Evolutionary conservation across 352 stramenopile genomes (phyloP).

Genomic region (Phytophthora fragariaefolia): DNA sequence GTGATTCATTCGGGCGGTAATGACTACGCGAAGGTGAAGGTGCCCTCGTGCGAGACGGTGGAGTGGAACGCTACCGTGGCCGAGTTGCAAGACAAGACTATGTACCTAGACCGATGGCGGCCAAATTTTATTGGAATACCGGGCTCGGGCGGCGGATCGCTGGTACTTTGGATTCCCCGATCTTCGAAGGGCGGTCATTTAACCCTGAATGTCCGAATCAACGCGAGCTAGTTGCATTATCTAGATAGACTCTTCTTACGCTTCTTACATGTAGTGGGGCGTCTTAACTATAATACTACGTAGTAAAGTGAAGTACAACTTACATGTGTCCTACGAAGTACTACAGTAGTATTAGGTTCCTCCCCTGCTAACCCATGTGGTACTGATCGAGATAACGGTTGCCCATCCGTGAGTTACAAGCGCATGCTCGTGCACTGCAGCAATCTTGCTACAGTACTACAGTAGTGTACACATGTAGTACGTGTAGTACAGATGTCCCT

Average conservation of each 20-base stretch:
- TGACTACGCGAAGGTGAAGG: conserved; percentile 38
- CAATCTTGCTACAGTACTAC: too few species aligned
- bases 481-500: too few species aligned
- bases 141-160: conserved; percentile 37
- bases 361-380: too few species aligned
- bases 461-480: too few species aligned
- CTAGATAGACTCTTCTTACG: conserved; percentile 6
- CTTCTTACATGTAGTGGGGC: too few species aligned
- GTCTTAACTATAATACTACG: too few species aligned
- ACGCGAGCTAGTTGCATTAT: conserved; percentile 42
- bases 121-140: conserved; percentile 43
- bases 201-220: conserved; percentile 43
- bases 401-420: too few species aligned
- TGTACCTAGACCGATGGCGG: conserved; percentile 67
- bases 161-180: conserved; percentile 50
- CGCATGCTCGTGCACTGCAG: too few species aligned
- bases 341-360: too few species aligned
- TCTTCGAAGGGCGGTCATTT: conserved; percentile 38
- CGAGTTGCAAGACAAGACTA: conserved; percentile 52
- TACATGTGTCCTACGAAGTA: too few species aligned
- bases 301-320: neutral
- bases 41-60: conserved; percentile 37
- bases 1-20: conserved; percentile 41
- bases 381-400: too few species aligned
- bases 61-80: conserved; percentile 43